Percentiles rank a stretch among this genome's conserved stretches.
phyloP scores from a whole-genome alignment of 352 stramenopile species.

The Globisporangium abappressorium region DNA sequence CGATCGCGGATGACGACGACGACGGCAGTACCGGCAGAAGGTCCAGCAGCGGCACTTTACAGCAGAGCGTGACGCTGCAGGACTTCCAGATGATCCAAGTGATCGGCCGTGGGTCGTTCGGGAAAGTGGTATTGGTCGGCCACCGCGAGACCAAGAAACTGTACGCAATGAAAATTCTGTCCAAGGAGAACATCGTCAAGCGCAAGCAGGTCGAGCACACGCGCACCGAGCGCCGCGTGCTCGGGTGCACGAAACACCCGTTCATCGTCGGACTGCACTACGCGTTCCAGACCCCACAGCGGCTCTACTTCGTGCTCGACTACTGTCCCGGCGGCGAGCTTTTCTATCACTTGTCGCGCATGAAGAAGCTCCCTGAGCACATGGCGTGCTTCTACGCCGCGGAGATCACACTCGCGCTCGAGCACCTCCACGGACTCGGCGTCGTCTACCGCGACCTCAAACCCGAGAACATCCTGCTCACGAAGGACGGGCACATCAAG shows the following conservation, averaged over 20 bases:
- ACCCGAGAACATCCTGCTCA: constrained; percentile 74
- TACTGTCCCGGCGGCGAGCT: constrained; percentile 88
- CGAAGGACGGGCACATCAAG: constrained; percentile 84
- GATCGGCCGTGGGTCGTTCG: constrained; percentile 90
- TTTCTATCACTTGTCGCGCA: constrained; percentile 85
- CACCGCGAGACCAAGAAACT: constrained; percentile 87
- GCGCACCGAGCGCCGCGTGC: constrained; percentile 79
- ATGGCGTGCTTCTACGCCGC: constrained; percentile 89
- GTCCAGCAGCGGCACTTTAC: constrained; percentile 18
- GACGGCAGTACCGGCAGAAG: constrained; percentile 20
- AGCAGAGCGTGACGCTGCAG: constrained; percentile 55
- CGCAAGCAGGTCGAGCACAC: constrained; percentile 89
- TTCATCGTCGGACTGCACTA: constrained; percentile 89
- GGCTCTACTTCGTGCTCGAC: constrained; percentile 96
- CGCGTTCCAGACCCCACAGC: constrained; percentile 86
- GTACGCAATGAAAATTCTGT: constrained; percentile 92
- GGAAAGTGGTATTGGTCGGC: constrained; percentile 86
- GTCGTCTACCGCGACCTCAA: constrained; percentile 85
- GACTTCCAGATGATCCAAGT: constrained; percentile 87
- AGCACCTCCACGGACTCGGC: constrained; percentile 77
- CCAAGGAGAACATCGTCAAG: constrained; percentile 89
- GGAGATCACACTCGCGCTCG: constrained; percentile 82
- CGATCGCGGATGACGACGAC: constrained; percentile 53
- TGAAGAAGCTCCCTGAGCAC: constrained; percentile 86
- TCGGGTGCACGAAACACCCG: constrained; percentile 78